Conservation (phyloP, 805 yeast genomes). For the Kluyveromyces siamensis region DNA sequence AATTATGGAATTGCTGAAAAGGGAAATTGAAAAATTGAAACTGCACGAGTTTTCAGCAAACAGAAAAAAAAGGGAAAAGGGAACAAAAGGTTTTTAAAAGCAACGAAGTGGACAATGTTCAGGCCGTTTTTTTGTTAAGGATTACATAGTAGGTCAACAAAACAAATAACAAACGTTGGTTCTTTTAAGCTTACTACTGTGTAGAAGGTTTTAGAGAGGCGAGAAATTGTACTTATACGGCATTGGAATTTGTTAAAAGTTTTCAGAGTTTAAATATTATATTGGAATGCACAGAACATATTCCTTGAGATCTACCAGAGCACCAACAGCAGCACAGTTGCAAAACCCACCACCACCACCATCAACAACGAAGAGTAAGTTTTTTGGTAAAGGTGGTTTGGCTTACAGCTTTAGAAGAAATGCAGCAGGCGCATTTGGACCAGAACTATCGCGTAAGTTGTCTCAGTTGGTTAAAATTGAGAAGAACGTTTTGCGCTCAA, state of each 20-base stretch:
- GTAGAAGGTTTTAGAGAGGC: too few species aligned
- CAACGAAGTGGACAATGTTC: not conserved
- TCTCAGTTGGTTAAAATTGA: constrained; percentile 72
- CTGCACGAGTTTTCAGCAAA: not conserved
- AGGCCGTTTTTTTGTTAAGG: too few species aligned
- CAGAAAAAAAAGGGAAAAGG: not conserved
- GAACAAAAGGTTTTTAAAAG: not conserved
- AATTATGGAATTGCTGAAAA: not conserved
- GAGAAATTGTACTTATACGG: too few species aligned
- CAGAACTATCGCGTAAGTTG: constrained; percentile 68
- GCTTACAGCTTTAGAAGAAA: constrained; percentile 55
- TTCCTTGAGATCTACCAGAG: constrained; percentile 89
- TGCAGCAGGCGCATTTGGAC: constrained; percentile 73
- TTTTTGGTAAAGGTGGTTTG: constrained; percentile 74
- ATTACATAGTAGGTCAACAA: not conserved
- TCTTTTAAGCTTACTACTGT: not conserved
- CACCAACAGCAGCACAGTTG: constrained; percentile 95
- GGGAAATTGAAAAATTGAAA: not conserved
- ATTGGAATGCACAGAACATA: constrained; percentile 90
- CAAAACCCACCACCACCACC: constrained; percentile 94
- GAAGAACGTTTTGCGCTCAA: constrained; percentile 70
- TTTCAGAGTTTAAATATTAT: not conserved
- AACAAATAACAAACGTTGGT: too few species aligned
- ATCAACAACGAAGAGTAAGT: constrained; percentile 70
- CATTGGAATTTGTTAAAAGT: too few species aligned